Conservation (phyloP, 2,329 filamentous ascomycete species). For the Sarocladiaceae sp. region DNA sequence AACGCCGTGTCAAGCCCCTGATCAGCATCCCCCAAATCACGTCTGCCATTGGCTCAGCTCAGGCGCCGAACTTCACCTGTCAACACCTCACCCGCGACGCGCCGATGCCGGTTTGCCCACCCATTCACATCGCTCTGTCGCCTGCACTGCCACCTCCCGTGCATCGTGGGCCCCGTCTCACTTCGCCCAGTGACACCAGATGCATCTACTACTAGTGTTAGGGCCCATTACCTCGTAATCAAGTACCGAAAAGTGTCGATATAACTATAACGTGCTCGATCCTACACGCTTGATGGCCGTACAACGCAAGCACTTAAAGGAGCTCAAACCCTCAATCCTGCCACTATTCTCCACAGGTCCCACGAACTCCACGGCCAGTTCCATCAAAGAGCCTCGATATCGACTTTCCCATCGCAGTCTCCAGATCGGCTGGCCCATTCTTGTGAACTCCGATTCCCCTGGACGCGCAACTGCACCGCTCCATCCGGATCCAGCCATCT, state of each 20-base stretch:
- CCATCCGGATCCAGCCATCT: neutral
- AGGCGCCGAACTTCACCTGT: neutral
- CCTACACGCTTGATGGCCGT: too few relatives aligned
- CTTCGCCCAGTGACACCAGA: too few relatives aligned
- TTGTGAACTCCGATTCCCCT: neutral
- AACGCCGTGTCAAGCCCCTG: neutral
- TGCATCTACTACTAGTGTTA: too few relatives aligned
- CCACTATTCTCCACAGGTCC: too few relatives aligned
- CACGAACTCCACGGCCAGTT: neutral
- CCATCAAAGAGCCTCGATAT: slow-evolving; percentile 1
- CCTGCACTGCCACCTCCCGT: slow-evolving; percentile 3
- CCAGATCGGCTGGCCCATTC: neutral
- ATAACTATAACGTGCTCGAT: too few relatives aligned
- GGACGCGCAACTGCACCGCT: slow-evolving; percentile 4
- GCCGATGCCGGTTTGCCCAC: neutral
- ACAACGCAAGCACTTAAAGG: too few relatives aligned
- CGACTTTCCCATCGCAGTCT: neutral
- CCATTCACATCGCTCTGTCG: neutral
- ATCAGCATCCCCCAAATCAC: neutral
- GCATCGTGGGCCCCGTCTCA: neutral
- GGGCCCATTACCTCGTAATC: too few relatives aligned
- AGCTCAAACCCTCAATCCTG: neutral
- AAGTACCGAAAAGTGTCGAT: too few relatives aligned
- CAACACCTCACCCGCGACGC: neutral
- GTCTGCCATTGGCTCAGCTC: neutral